Base-by-base conservation (phyloP, 78 protist species). In the Bodo saltans region DNA sequence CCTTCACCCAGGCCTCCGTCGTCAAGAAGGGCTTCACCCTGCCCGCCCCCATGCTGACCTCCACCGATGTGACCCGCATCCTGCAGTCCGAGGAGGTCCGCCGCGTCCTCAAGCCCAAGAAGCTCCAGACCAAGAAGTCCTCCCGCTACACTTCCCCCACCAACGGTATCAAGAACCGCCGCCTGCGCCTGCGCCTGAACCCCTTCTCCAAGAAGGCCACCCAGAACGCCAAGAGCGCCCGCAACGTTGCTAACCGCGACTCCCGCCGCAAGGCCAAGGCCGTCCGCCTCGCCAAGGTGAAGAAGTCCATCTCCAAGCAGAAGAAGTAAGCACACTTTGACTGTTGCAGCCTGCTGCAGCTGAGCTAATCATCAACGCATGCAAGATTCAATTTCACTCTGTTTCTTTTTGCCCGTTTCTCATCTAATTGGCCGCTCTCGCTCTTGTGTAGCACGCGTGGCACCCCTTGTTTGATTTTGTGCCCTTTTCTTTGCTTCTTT, bases 81-180 rank as follows among this genome's bases (percentile, higher is more conserved):
- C 88, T 98, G 92, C 88, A 91, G 89, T 92, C 98, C 71, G 99
- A 93, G 38, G 98, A 93, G 86, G 78, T 98, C 89, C 97, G 95
- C 79, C 79, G 79, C 32, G 79, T 8, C 69, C 79, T 33, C 70
- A 23, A 33, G 60, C 37, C 32, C 79, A 74, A 74, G 79, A 74
- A 74, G 79, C 60, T 74, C 60, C 26, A 8, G 34, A 42, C 67
- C 70, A 74, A 74, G 79, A 74, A 74, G 79, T 8, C 79, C n/a
- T n/a, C n/a, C n/a, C n/a, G n/a, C n/a, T n/a, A n/a, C n/a, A n/a
- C n/a, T n/a, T n/a, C n/a, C n/a, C n/a, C n/a, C n/a, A n/a, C n/a
- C n/a, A n/a, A n/a, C 67, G 79, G 70, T 42, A 74, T 35, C 60
- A 74, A 74, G 79, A 29, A 70, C 12, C 30, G 23, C 68, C 23